phyloP scores from a whole-genome alignment of 495 filamentous ascomycete species.

The Lophium mytilinum region DNA sequence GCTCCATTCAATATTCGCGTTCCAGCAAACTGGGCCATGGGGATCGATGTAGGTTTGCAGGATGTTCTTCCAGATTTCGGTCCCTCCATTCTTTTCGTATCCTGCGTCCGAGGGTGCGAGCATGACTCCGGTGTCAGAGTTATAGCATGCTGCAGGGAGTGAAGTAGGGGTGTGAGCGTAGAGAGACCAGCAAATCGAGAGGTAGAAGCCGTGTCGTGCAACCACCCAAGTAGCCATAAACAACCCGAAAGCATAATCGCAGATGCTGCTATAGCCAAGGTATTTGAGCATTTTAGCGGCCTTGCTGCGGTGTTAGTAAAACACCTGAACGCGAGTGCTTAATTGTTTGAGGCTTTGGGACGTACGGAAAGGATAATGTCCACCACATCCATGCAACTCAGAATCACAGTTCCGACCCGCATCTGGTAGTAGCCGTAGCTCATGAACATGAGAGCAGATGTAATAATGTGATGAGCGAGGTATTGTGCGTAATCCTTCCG shows the following conservation, averaged over 20 bases:
- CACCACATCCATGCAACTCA: constrained; percentile 89
- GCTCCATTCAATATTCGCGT: constrained; percentile 56
- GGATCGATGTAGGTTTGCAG: constrained; percentile 61
- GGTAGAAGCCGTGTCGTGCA: constrained; percentile 74
- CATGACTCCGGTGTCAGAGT: constrained; percentile 45
- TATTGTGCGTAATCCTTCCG: constrained; percentile 94
- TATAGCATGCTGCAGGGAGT: constrained; percentile 66
- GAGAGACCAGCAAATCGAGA: constrained; percentile 68
- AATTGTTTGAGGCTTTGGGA: background rate
- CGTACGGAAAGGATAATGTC: constrained; percentile 82
- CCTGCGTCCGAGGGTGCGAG: constrained; percentile 43
- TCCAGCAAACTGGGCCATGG: constrained; percentile 68
- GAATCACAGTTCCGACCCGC: constrained; percentile 78
- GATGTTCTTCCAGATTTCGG: constrained; percentile 51
- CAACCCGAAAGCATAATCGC: constrained; percentile 76
- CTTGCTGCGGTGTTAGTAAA: constrained; percentile 38
- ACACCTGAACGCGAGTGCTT: background rate
- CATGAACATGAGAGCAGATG: constrained; percentile 64
- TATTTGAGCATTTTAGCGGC: constrained; percentile 94
- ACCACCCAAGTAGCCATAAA: constrained; percentile 84
- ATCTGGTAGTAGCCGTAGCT: constrained; percentile 80
- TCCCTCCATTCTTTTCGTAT: constrained; percentile 39
- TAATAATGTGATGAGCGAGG: constrained; percentile 91
- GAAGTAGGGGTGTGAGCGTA: constrained; percentile 56
- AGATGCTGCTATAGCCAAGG: constrained; percentile 60